Percentiles rank a stretch among this genome's conserved stretches.
Evolutionary conservation across 192 early-diverging fungal species (phyloP).

Genomic region (Powellomyces hirtus): DNA sequence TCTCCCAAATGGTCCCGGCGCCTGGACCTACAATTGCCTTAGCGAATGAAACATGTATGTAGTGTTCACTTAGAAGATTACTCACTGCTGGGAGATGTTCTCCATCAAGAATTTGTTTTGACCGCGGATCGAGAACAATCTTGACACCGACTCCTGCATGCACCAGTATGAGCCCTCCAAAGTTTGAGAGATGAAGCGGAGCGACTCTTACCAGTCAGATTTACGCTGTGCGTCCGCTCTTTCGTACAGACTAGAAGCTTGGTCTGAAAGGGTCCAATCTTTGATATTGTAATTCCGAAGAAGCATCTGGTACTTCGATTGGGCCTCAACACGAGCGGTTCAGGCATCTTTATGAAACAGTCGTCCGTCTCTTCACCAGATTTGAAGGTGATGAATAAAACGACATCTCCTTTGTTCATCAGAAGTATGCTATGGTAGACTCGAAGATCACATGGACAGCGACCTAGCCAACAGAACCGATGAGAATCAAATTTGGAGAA

Average conservation of each 20-base stretch:
- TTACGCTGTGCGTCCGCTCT: conserved; percentile 40
- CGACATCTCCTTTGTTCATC: conserved; percentile 53
- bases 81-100: conserved; percentile 40
- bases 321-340: conserved; percentile 37
- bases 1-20: conserved; percentile 29
- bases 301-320: conserved; percentile 30
- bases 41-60: not conserved
- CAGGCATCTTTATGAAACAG: conserved; percentile 39
- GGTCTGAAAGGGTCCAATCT: conserved; percentile 36
- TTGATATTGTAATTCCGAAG: conserved; percentile 38
- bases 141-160: conserved; percentile 45
- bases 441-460: conserved; percentile 50
- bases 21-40: conserved; percentile 1
- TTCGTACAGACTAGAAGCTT: conserved; percentile 42
- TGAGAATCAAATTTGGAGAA: not conserved
- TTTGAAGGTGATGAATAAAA: conserved; percentile 40
- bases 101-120: conserved; percentile 37
- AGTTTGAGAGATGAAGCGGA: not conserved
- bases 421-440: conserved; percentile 43
- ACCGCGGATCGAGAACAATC: conserved; percentile 40
- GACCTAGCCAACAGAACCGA: conserved; percentile 25
- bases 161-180: not conserved
- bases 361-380: not conserved
- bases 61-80: not conserved
- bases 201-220: conserved; percentile 37